Base-by-base conservation (phyloP, 306 rosid species). In the Cucumis melo region DNA sequence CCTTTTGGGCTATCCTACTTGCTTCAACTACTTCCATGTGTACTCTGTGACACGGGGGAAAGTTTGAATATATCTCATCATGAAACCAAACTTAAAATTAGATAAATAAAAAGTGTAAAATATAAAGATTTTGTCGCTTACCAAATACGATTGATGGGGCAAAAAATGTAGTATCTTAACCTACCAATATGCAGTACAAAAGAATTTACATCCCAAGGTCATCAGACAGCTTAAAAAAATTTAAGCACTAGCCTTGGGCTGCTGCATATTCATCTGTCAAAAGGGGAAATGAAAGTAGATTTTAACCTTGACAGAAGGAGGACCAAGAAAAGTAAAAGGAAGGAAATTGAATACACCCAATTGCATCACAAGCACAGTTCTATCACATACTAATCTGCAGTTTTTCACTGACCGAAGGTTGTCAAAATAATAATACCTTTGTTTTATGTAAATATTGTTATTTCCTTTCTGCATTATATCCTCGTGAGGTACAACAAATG, bases 391-490 rank as follows among this genome's bases (percentile, higher is more conserved):
- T 13, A 24, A 29, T 24, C 39, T 32, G 75, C 32, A 51, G 3
- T 6, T 34, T 34, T 73, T 51, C 32, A 17, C 7, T 34, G 6
- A 74, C 50, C 51, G 34, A 51, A 32, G 64, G 34, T 74, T n/a
- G 48, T 17, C 55, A 68, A 68, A 44, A 44, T 39, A 79, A 83
- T 80, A 63, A 63, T 54, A 76, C 79, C 84, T 79, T 76, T 60
- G 81, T 59, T 56, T 88, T 82, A 88, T 81, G 83, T 89, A 86
- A 79, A 91, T 84, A 85, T 87, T 78, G 88, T 88, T 84, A 80
- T 86, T 88, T 78, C 90, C 91, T 76, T 86, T 87, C 77, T 86
- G 89, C 39, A 88, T 82, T 71, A 89, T 86, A 80, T 89, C 94
- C 79, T 85, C 88, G 68, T 81, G 78, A 81, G 83, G 77, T 46